Conservation (phyloP, 208 protist genomes). For the Spongospora subterranea region DNA sequence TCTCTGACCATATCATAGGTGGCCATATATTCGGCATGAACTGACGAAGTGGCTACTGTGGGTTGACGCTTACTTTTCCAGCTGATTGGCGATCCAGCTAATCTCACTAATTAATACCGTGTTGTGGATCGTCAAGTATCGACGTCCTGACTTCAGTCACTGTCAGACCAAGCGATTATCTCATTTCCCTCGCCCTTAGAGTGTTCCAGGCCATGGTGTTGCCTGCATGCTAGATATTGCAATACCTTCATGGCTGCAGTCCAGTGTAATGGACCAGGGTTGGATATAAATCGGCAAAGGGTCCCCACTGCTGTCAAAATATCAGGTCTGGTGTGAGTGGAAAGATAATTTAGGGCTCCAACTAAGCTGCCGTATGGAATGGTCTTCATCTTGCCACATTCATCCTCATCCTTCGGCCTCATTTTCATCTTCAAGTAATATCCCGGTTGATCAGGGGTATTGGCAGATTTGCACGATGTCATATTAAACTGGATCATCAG, state of each 20-base stretch:
- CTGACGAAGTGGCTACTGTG: background rate
- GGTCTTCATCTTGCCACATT: background rate
- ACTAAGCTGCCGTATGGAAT: background rate
- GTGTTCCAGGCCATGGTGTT: background rate
- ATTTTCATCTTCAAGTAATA: background rate
- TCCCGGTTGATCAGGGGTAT: background rate
- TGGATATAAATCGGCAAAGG: background rate
- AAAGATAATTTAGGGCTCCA: background rate
- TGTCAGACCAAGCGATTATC: background rate
- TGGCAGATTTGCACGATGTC: background rate
- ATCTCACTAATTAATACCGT: conserved; percentile 4
- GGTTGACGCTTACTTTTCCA: conserved; percentile 48
- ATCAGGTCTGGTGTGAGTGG: background rate
- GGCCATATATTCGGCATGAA: conserved; percentile 52
- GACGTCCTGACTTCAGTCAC: background rate
- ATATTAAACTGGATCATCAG: background rate
- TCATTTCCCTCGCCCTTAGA: background rate
- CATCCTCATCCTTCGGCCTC: background rate
- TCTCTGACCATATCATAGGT: background rate
- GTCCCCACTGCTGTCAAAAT: background rate
- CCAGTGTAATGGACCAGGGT: background rate
- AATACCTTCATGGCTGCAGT: background rate
- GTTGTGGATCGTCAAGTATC: conserved; percentile 55
- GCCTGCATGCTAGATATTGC: background rate
- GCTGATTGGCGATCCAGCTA: background rate